Base-by-base conservation (phyloP, 1,139 yeast genomes). In the Geotrichum siamense region DNA sequence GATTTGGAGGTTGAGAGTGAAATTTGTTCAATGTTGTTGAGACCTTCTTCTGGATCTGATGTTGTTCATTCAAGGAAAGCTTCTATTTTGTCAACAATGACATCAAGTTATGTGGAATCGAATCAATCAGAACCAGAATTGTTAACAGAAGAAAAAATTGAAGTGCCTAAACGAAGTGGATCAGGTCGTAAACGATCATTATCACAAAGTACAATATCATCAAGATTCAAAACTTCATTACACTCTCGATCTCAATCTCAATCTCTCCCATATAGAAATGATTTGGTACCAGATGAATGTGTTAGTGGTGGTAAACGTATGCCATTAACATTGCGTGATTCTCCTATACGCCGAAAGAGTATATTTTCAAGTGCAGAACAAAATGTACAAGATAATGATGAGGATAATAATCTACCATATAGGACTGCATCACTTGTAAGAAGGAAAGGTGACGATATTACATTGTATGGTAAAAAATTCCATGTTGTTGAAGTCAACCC, bases 401-500 rank as follows among this genome's bases (percentile, higher is more conserved):
- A 15, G 2, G 23, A 28, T 8, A 33, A 22, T 8, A 23, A 36
- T 17, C 41, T 44, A 10, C 46, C 51, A 15, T 51, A 54, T 36
- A 48, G 64, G 10, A 52, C 58, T 13, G 50, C 56, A 3, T 57
- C 62, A 12, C 48, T 60, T 27, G 49, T 59, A 41, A 49, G 64
- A 16, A 55, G 58, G 33, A 48, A 52, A 15, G 58, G 58, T 16
- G 61, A 59, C 31, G 41, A 44, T 26, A 59, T 61, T 47, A 58
- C 62, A 0, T 41, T 61, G n/a, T 53, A 55, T 37, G 65, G 65
- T 23, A 57, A 56, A 46, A 59, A 57, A 47, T 61, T 61, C 47
- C 56, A 58, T 20, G 60, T 61, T 21, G 65, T 61, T 1, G 62
- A 60, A 39, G 63, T 61, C 15, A 60, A 61, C 39, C 65, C 64